A percentile compares a stretch with the other conserved stretches of the same genome.
phyloP scores from a whole-genome alignment of 177 flowering plant species.

The Vitis hybrid region DNA sequence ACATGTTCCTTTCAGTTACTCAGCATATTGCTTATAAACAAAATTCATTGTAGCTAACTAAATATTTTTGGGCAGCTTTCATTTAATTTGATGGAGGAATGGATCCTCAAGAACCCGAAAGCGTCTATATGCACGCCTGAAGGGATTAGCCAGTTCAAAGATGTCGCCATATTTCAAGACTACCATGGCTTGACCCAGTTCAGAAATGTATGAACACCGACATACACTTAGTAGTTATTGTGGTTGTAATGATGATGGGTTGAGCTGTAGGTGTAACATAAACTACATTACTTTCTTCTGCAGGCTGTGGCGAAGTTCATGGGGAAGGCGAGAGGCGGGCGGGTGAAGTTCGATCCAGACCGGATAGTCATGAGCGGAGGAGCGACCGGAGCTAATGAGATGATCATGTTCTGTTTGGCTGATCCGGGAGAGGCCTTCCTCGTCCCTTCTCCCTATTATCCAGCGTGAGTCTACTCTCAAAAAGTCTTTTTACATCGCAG shows the following conservation, averaged over 20 bases:
- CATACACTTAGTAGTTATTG: background rate
- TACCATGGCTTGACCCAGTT: conserved; percentile 49
- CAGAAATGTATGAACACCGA: conserved; percentile 26
- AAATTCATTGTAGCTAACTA: background rate
- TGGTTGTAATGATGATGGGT: too few species aligned
- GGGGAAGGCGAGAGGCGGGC: conserved; percentile 42
- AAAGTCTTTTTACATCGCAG: background rate
- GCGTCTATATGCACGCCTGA: conserved; percentile 51
- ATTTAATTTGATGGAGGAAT: conserved; percentile 39
- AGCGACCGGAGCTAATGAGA: conserved; percentile 55
- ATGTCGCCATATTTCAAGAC: conserved; percentile 50
- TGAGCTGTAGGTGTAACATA: too few species aligned
- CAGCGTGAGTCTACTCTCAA: conserved; percentile 32
- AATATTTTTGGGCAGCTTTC: conserved; percentile 35
- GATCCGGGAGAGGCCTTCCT: conserved; percentile 58
- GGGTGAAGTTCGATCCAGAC: conserved; percentile 42
- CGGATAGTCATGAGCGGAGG: conserved; percentile 57
- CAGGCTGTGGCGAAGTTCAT: conserved; percentile 53
- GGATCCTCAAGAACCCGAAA: conserved; percentile 43
- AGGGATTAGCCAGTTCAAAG: conserved; percentile 39
- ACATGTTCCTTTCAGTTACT: background rate
- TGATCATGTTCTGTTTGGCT: conserved; percentile 47
- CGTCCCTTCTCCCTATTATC: conserved; percentile 52
- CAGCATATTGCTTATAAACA: background rate
- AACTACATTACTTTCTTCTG: background rate